Evolutionary conservation across 371 early-diverging fungal species (phyloP).

Genomic region (Apophysomyces ossiformis): DNA sequence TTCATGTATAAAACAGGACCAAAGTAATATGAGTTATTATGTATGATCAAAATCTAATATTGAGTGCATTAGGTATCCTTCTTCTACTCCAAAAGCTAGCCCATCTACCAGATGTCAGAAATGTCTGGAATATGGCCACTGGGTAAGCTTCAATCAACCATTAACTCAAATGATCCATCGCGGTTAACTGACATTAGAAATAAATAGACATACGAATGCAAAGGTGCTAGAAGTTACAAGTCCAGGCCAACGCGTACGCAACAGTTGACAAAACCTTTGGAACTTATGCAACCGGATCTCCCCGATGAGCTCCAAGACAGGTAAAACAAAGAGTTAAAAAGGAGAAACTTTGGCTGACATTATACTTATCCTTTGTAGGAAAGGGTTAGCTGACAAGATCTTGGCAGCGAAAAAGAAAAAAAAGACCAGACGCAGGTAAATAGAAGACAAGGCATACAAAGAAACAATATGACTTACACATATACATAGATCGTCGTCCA

Average conservation of each 20-base stretch:
- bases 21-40: not conserved
- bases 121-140: constrained; percentile 66
- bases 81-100: constrained; percentile 43
- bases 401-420: constrained; percentile 48
- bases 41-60: too few relatives aligned
- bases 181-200: not conserved
- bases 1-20: constrained; percentile 7
- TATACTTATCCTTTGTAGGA: constrained; percentile 25
- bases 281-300: constrained; percentile 51
- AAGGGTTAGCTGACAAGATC: constrained; percentile 61
- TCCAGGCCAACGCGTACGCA: constrained; percentile 68
- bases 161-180: not conserved
- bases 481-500: constrained; percentile 9
- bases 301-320: constrained; percentile 58
- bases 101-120: constrained; percentile 65
- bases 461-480: not conserved
- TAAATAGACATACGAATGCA: constrained; percentile 62
- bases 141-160: constrained; percentile 35
- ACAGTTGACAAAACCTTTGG: constrained; percentile 63
- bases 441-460: constrained; percentile 3
- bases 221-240: constrained; percentile 55
- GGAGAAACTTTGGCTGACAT: not conserved
- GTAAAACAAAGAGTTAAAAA: constrained; percentile 17
- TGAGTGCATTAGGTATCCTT: constrained; percentile 28
- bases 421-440: constrained; percentile 16